A percentile compares a stretch with the other conserved stretches of the same genome.
phyloP scores from a whole-genome alignment of 371 early-diverging fungal genomes.

The Massospora cicadina region DNA sequence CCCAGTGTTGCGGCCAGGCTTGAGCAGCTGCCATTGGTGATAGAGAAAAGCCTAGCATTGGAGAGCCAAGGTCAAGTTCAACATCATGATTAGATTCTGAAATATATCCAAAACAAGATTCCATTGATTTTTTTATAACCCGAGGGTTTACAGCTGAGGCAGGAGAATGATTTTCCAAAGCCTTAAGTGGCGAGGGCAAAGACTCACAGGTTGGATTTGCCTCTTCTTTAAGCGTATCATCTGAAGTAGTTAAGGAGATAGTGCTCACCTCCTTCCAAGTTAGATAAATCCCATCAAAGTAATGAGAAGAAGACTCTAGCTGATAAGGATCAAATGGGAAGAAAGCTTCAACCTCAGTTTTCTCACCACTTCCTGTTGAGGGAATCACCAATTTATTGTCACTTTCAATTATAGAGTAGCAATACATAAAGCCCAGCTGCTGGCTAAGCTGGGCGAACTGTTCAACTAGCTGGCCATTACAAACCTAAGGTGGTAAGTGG shows the following conservation, averaged over 20 bases:
- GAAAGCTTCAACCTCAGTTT: conserved; percentile 26
- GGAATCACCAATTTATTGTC: conserved; percentile 31
- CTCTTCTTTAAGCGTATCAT: not conserved
- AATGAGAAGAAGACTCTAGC: conserved; percentile 22
- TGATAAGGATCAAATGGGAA: conserved; percentile 90
- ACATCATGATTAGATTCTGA: not conserved
- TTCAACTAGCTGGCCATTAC: conserved; percentile 53
- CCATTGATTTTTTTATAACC: not conserved
- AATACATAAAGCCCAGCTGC: conserved; percentile 65
- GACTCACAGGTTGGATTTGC: not conserved
- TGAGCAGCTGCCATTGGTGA: not conserved
- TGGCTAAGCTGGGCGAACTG: conserved; percentile 72
- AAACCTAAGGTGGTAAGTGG: conserved; percentile 24
- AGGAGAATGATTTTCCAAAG: not conserved
- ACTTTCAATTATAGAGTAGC: conserved; percentile 54
- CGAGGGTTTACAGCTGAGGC: not conserved
- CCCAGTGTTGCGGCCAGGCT: not conserved
- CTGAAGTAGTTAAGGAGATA: not conserved
- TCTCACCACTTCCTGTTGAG: conserved; percentile 9
- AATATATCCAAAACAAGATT: not conserved
- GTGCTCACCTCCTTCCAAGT: not conserved
- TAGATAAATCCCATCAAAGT: not conserved
- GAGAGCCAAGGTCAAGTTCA: not conserved
- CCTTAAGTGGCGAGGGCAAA: not conserved
- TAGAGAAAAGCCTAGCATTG: not conserved